These are phyloP conservation scores for Aspergillus ellipticus DNA, from an alignment of 495 filamentous ascomycete species.

Conservation along the genomic window DNA sequence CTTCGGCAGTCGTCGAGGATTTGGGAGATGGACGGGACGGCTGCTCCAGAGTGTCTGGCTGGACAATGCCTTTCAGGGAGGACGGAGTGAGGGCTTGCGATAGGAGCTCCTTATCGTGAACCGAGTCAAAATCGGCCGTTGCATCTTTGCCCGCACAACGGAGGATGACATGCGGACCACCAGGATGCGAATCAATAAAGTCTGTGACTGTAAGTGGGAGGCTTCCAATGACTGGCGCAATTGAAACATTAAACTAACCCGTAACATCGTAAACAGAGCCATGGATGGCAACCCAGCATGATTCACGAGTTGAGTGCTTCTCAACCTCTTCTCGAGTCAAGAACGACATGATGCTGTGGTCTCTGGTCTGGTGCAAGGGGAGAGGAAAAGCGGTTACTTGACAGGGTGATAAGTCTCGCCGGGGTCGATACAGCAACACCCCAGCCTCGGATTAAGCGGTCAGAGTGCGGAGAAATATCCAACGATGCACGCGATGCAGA, in stretches of 20 bases:
- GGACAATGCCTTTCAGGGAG: background rate
- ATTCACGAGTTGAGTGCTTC: slow-evolving; percentile 63
- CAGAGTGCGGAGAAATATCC: slow-evolving; percentile 10
- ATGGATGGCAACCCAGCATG: slow-evolving; percentile 80
- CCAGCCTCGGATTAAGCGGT: background rate
- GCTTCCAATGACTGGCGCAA: background rate
- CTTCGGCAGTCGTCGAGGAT: background rate
- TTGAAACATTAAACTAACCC: slow-evolving; percentile 24
- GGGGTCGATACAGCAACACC: background rate
- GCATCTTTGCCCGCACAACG: slow-evolving; percentile 86
- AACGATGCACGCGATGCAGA: background rate
- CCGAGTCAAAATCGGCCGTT: slow-evolving; percentile 76
- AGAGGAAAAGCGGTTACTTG: background rate
- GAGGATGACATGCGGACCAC: slow-evolving; percentile 73
- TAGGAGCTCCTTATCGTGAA: slow-evolving; percentile 64
- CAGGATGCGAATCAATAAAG: slow-evolving; percentile 63
- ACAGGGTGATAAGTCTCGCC: background rate
- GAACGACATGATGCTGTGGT: background rate
- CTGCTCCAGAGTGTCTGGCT: background rate
- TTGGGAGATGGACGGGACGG: background rate
- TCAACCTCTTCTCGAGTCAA: slow-evolving; percentile 51
- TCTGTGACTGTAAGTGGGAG: slow-evolving; percentile 9
- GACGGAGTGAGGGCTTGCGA: slow-evolving; percentile 6
- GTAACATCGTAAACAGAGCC: slow-evolving; percentile 79
- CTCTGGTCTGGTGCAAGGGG: background rate